Evolutionary conservation across 257 asterid species (phyloP).

Genomic region (Haberlea rhodopensis): DNA sequence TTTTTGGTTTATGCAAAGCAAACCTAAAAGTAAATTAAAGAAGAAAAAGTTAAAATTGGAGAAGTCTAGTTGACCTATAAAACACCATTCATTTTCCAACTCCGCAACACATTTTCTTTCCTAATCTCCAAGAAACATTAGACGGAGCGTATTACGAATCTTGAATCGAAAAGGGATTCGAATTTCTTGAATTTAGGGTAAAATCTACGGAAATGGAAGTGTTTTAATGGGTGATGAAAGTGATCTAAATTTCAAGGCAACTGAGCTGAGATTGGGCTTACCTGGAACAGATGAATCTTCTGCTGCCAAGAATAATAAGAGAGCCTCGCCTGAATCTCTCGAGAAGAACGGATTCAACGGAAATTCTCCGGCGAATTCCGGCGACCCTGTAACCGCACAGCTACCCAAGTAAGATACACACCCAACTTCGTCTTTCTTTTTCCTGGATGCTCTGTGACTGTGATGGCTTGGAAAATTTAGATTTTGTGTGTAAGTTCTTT

Average conservation of each 20-base stretch:
- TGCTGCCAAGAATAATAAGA: constrained; percentile 44
- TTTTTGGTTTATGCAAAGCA: too few relatives aligned
- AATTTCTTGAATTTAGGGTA: background rate
- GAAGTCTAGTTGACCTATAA: too few relatives aligned
- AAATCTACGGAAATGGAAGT: constrained; percentile 33
- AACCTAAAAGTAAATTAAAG: background rate
- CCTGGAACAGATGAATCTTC: constrained; percentile 60
- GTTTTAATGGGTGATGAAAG: constrained; percentile 24
- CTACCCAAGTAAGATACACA: constrained; percentile 55
- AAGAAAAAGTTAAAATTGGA: too few relatives aligned
- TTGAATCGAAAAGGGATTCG: background rate
- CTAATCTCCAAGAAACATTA: constrained; percentile 1
- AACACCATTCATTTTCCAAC: too few relatives aligned
- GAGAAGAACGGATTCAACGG: constrained; percentile 30
- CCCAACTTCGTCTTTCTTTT: background rate
- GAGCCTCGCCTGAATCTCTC: constrained; percentile 41
- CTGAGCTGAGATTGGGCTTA: constrained; percentile 78
- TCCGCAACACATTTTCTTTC: too few relatives aligned
- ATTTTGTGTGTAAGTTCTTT: background rate
- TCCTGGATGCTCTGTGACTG: too few relatives aligned
- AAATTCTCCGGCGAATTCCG: constrained; percentile 26
- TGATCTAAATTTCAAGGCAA: constrained; percentile 65
- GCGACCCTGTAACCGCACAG: constrained; percentile 38
- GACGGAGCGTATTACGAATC: background rate
- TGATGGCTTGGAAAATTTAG: background rate